Percentiles rank a stretch among this genome's conserved stretches.
phyloP scores from a whole-genome alignment of 1,284 basidiomycete species.

The Ceratobasidium theobromae region DNA sequence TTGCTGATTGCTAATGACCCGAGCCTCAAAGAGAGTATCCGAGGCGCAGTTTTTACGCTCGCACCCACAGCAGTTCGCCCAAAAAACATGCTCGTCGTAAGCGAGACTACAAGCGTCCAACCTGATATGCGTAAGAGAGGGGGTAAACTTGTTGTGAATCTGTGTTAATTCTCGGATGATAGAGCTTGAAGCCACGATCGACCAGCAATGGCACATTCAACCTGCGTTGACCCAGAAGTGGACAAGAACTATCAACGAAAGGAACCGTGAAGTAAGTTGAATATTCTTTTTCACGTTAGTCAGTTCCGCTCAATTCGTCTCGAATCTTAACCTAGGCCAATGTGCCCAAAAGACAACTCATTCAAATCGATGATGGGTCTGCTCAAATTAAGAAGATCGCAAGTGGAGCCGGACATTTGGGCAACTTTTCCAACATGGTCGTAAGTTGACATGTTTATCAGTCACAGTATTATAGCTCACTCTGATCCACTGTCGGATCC shows the following conservation, averaged over 20 bases:
- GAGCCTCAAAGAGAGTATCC: slow-evolving; percentile 27
- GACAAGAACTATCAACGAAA: slow-evolving; percentile 25
- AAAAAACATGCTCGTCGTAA: slow-evolving; percentile 31
- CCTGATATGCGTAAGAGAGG: slow-evolving; percentile 24
- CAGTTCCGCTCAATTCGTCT: neutral
- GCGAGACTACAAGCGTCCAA: slow-evolving; percentile 8
- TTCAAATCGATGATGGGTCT: slow-evolving; percentile 23
- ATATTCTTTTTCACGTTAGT: neutral
- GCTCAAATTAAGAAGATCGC: slow-evolving; percentile 31
- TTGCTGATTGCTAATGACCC: slow-evolving; percentile 32
- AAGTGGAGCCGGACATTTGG: slow-evolving; percentile 25
- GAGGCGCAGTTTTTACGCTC: slow-evolving; percentile 59
- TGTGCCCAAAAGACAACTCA: slow-evolving; percentile 23
- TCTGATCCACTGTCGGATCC: slow-evolving; percentile 38
- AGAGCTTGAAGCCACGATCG: slow-evolving; percentile 14
- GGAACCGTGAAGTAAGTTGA: slow-evolving; percentile 23
- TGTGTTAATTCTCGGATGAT: neutral
- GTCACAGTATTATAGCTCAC: slow-evolving; percentile 18
- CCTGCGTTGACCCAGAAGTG: slow-evolving; percentile 28
- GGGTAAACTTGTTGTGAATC: neutral
- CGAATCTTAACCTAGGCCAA: slow-evolving; percentile 4
- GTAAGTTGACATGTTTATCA: slow-evolving; percentile 7
- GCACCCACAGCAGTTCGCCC: slow-evolving; percentile 52
- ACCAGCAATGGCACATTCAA: slow-evolving; percentile 27
- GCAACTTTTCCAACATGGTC: slow-evolving; percentile 27